Base-by-base conservation (phyloP, 768 basidiomycete species). In the Lyophyllum decastes region DNA sequence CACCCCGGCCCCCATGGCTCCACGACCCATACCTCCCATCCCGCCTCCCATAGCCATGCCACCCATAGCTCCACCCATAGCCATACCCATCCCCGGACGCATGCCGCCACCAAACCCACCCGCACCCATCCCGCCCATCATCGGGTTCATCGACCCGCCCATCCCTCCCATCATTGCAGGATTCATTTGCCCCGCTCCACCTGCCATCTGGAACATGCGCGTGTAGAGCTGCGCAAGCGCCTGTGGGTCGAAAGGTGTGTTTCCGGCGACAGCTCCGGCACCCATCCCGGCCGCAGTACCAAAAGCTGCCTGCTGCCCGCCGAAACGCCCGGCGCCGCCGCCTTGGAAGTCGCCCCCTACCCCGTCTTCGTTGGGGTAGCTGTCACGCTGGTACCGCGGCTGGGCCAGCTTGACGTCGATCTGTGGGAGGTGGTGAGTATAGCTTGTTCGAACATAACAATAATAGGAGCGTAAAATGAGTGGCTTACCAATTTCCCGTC, bases 351-450 rank as follows among this genome's bases (percentile, higher is more conserved):
- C 70, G 21, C 56, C 65, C 38, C 66, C 66, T 12, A 66, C 68
- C 17, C 65, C 76, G 63, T 85, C 83, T 65, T 84, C 82, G 55
- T 78, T 71, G 5, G 73, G 76, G 67, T 82, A 80, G 65, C 78
- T 80, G 70, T 92, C 86, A 34, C 90, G 84, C 66, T 90, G 89
- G 66, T 86, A 89, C 45, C 94, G 84, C 2, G 95, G 95, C 70
- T 97, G 95, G 1, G 96, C 97, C 46, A 94, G 82, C 74, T 98
- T 98, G 46, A 98, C 95, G 69, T 98, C 97, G 65, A 99, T 95
- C 96, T 98, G 51, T 34, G 30, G 44, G 21, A 21, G 30, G 14
- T 38, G 3, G 19, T 25, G 33, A 4, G 45, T 17, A 7, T 4
- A 9, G 16, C 44, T 22, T 5, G 14, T 35, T 52, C 2, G 44